Evolutionary conservation across 1,284 basidiomycete genomes (phyloP).

Genomic region (Lentinus polychrous): DNA sequence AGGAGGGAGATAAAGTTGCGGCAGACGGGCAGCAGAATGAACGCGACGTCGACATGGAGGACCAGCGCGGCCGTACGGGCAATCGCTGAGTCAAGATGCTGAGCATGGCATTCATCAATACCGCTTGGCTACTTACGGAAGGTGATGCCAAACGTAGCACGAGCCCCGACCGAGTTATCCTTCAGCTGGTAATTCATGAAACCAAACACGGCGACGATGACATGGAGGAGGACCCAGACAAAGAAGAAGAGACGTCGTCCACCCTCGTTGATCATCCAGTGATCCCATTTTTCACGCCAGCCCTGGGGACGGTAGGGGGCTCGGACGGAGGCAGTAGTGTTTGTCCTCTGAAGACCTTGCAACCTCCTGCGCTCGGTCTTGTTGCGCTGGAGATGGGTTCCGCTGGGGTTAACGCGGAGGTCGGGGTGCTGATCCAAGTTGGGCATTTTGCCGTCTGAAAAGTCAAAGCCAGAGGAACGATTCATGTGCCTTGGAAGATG

Average conservation of each 20-base stretch:
- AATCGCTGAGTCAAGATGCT: constrained; percentile 42
- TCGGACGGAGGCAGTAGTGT: constrained; percentile 29
- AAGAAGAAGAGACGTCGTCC: constrained; percentile 70
- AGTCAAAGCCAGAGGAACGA: constrained; percentile 63
- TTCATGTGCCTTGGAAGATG: constrained; percentile 22
- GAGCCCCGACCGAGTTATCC: constrained; percentile 64
- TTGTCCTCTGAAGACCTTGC: constrained; percentile 68
- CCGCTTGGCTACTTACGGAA: constrained; percentile 55
- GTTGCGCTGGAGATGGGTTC: constrained; percentile 59
- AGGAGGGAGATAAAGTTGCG: constrained; percentile 85
- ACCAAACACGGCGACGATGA: constrained; percentile 68
- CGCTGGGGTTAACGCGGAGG: constrained; percentile 25
- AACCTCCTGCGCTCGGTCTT: constrained; percentile 71
- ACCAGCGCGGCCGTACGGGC: constrained; percentile 81
- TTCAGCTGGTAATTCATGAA: constrained; percentile 72
- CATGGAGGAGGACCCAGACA: constrained; percentile 70
- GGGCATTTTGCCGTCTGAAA: constrained; percentile 53
- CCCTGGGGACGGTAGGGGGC: constrained; percentile 28
- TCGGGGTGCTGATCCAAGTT: constrained; percentile 50
- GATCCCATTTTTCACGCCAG: constrained; percentile 41
- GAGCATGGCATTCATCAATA: constrained; percentile 1
- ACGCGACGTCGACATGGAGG: constrained; percentile 81
- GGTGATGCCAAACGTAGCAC: constrained; percentile 63
- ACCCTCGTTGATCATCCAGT: constrained; percentile 92
- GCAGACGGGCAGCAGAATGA: constrained; percentile 89